Percentiles rank a stretch among this genome's conserved stretches.
phyloP scores from a whole-genome alignment of 495 filamentous ascomycete species.

The Neurospora sp. region DNA sequence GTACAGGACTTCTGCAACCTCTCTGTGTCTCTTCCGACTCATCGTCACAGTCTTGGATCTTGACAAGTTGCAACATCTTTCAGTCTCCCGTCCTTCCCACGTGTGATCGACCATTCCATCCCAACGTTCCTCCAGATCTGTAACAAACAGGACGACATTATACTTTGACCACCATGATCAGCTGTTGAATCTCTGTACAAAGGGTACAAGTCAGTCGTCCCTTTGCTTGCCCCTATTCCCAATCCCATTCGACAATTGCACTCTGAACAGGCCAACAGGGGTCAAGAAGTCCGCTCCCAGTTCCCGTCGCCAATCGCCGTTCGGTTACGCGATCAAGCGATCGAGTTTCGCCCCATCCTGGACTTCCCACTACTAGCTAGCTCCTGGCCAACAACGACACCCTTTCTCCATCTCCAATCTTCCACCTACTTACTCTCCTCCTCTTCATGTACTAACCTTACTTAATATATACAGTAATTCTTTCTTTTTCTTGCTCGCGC shows the following conservation, averaged over 20 bases:
- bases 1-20: not conserved
- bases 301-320: not conserved
- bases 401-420: not conserved
- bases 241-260: not conserved
- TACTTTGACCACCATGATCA: not conserved
- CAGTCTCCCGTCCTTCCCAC: not conserved
- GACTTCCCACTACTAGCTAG: slow-evolving; percentile 8
- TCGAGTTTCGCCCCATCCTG: slow-evolving; percentile 7
- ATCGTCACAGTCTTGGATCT: not conserved
- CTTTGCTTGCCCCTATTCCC: not conserved
- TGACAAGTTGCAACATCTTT: not conserved
- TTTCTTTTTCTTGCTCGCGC: slow-evolving; percentile 14
- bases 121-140: not conserved
- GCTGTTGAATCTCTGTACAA: not conserved
- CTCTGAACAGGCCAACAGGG: not conserved
- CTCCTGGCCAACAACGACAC: not conserved
- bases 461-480: slow-evolving; percentile 15
- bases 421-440: not conserved
- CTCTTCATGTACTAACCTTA: slow-evolving; percentile 8
- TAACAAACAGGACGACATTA: not conserved
- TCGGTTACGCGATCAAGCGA: not conserved
- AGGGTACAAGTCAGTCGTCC: not conserved
- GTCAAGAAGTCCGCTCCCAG: not conserved
- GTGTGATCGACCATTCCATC: not conserved
- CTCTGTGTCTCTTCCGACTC: not conserved